Evolutionary conservation across 2,329 filamentous ascomycete genomes (phyloP), one percentile per base, ranked within the genome.

Genomic region (Monosporascus sp.): DNA sequence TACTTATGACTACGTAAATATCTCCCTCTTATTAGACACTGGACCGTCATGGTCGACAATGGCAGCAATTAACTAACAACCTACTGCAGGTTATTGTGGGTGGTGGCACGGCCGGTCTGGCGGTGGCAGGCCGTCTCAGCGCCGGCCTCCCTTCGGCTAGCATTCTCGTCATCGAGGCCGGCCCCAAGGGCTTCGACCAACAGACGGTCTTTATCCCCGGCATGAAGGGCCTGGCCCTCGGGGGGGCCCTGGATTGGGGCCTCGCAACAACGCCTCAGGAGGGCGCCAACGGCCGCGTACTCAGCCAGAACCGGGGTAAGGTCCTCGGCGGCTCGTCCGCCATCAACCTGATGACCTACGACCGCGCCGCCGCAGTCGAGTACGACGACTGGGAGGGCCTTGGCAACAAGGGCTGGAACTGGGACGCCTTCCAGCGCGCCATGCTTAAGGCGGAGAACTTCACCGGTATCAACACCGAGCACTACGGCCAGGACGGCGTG

Each of bases 291-390:
- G 70, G 75, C 1, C 70, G 77, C 46, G 64, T 49, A 27, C 59
- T 78, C 22, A 59, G 68, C 9, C 76, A 70, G 69, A 69, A 72
- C 0, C 63, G 74, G 15, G 76, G 76, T 6, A 75, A 69, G 53
- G 77, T 81, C 0, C 72, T 89, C 0, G 86, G 86, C 18, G 86
- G 85, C 6, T 83, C 83, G 6, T 80, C 76, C 17, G 79, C 79
- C 0, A 73, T 85, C 47, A 84, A 85, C 57, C 80, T 78, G 56
- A 79, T 83, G 77, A 77, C 81, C 47, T 75, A 73, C 70, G 74
- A 73, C 50, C 72, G 76, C 34, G 77, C 72, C 6, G 72, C 69
- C 48, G 67, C 61, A 37, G 70, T 70, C 37, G 79, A 82, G 45
- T 78, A 80, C 46, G 76, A 85, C 64, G 74, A 73, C 0, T 86